phyloP scores from a whole-genome alignment of 2,329 filamentous ascomycete genomes.

The Passalora sequoiae region DNA sequence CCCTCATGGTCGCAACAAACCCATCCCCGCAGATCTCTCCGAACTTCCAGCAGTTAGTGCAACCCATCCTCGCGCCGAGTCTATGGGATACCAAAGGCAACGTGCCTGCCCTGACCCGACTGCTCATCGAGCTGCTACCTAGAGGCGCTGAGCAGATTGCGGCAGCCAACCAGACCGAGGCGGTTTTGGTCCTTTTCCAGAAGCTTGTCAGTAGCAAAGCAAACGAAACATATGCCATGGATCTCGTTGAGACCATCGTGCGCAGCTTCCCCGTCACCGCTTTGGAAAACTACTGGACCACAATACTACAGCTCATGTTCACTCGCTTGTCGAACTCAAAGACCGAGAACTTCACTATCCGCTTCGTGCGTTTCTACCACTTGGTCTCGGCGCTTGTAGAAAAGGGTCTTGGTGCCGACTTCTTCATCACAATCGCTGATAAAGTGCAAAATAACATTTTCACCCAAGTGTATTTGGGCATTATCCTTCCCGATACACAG shows the following conservation, averaged over 20 bases:
- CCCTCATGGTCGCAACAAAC: slow-evolving; percentile 82
- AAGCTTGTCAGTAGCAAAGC: slow-evolving; percentile 76
- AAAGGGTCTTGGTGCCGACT: slow-evolving; percentile 82
- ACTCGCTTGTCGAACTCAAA: slow-evolving; percentile 65
- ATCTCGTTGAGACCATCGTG: slow-evolving; percentile 78
- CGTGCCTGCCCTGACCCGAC: slow-evolving; percentile 79
- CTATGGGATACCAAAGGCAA: slow-evolving; percentile 93
- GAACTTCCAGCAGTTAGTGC: slow-evolving; percentile 74
- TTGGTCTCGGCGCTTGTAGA: slow-evolving; percentile 75
- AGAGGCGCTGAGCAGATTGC: slow-evolving; percentile 68
- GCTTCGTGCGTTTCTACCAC: slow-evolving; percentile 93
- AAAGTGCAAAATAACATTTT: slow-evolving; percentile 73
- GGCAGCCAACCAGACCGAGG: slow-evolving; percentile 74
- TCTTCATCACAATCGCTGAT: slow-evolving; percentile 82
- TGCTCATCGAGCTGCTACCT: slow-evolving; percentile 78
- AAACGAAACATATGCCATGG: slow-evolving; percentile 81
- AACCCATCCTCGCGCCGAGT: slow-evolving; percentile 70
- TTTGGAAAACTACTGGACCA: slow-evolving; percentile 70
- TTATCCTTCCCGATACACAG: slow-evolving; percentile 84
- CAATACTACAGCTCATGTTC: slow-evolving; percentile 77
- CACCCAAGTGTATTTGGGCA: slow-evolving; percentile 73
- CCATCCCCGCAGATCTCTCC: slow-evolving; percentile 70
- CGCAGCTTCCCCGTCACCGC: slow-evolving; percentile 67
- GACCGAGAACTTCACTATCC: slow-evolving; percentile 76
- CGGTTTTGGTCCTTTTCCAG: slow-evolving; percentile 93